Evolutionary conservation across 768 basidiomycete species (phyloP), one percentile per base, ranked within the genome.

Genomic region (Leccinum pellstonianum): DNA sequence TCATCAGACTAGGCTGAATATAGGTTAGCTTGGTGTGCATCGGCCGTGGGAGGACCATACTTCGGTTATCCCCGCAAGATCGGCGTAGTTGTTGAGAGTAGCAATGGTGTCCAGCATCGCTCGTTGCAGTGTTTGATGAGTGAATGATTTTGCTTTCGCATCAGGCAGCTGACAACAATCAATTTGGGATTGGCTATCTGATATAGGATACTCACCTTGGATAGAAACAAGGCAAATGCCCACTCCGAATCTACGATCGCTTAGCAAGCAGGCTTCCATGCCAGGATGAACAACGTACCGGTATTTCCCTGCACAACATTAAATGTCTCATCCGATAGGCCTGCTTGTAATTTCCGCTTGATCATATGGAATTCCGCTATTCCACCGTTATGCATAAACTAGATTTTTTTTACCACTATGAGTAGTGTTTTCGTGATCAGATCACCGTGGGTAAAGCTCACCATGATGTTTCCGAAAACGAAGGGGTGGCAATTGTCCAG

Each of bases 351-450:
- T 29, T 79, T 82, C 27, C 97, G 83, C 76, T 95, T 98, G 65
- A 98, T 83, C 59, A 79, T 77, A 48, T 75, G 74, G 74, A 98
- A 98, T 5, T 92, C 86, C 47, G 90, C 86, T 57, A 99, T 91
- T n/a, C 86, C 87, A 56, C 96, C 96, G 64, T 97, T 98, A 73
- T 95, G 95, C 95, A 98, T 98, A 76, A 91, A 98, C 94, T 95
- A 64, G 4, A 51, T 51, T 38, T 51, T 21, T 47, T 21, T 21
- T 4, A 9, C 48, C 14, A 49, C 48, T 27, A 3, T 57, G 52
- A 51, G 33, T 8, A 21, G n/a, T 1, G 19, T 29, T 46, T 15
- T 10, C 4, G 38, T 27, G 10, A 8, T 25, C 25, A 41, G 29
- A 41, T 43, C 21, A 55, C 27, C 29, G 29, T 29, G 29, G 23